Conservation (phyloP, 331 rosid genomes). For the Acacia concinna region DNA sequence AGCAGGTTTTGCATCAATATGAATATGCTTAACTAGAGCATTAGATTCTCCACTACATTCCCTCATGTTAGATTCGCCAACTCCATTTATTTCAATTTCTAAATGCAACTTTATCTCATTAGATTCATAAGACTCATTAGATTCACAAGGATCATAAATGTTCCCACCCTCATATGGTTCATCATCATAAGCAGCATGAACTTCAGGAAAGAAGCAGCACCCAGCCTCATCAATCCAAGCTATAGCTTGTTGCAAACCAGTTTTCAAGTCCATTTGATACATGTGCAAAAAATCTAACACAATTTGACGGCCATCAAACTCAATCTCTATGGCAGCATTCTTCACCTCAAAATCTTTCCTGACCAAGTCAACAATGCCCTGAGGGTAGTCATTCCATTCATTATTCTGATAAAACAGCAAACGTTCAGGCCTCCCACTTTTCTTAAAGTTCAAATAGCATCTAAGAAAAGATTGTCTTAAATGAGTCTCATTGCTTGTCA, state of each 20-base stretch:
- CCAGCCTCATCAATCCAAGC: slow-evolving; percentile 89
- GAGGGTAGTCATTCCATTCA: slow-evolving; percentile 73
- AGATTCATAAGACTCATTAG: slow-evolving; percentile 42
- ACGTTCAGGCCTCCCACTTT: slow-evolving; percentile 66
- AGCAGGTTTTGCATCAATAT: slow-evolving; percentile 42
- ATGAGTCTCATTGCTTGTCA: slow-evolving; percentile 31
- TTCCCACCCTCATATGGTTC: slow-evolving; percentile 31
- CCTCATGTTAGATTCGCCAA: slow-evolving; percentile 40
- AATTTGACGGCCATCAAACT: slow-evolving; percentile 46
- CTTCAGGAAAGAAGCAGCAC: slow-evolving; percentile 80
- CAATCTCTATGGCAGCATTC: slow-evolving; percentile 65
- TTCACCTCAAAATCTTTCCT: slow-evolving; percentile 57
- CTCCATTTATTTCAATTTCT: slow-evolving; percentile 73
- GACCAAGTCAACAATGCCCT: slow-evolving; percentile 49
- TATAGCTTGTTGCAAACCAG: slow-evolving; percentile 59
- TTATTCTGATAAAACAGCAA: slow-evolving; percentile 65
- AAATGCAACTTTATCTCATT: slow-evolving; percentile 66
- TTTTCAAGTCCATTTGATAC: slow-evolving; percentile 64
- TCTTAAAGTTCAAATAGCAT: slow-evolving; percentile 57
- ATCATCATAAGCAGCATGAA: slow-evolving; percentile 30
- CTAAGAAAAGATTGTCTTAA: slow-evolving; percentile 44
- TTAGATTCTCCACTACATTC: slow-evolving; percentile 79
- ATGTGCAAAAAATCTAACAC: slow-evolving; percentile 77
- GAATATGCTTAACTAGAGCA: slow-evolving; percentile 44
- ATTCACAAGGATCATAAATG: slow-evolving; percentile 23